Evolutionary conservation across 1,284 basidiomycete species (phyloP), one percentile per base, ranked within the genome.

Genomic region (Earliella scabrosa): DNA sequence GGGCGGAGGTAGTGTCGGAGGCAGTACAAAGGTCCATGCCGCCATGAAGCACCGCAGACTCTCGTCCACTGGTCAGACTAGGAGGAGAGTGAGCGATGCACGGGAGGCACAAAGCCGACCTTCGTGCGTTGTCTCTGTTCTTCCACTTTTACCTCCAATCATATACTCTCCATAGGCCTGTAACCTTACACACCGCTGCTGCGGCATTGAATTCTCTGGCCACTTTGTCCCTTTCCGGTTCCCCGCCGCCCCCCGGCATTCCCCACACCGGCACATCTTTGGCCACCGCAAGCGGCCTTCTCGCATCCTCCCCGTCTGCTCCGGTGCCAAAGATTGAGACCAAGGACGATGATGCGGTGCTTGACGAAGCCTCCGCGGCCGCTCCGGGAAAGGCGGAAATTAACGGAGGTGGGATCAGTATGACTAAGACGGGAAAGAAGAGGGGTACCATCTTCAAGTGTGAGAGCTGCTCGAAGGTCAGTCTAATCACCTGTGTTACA

Each of bases 401-500:
- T 40, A 78, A 76, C 50, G 70, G 67, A 36, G 73, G 71, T 56
- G 66, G 71, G 8, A 68, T 71, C 34, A 69, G 63, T 50, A 64
- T 69, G 18, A 63, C 66, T n/a, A 71, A 68, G 64, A 54, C 52
- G 18, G 68, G 63, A 65, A 89, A 85, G 77, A 92, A 90, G 75
- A 85, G 89, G 64, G 90, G 92, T 6, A 84, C 88, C 60, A 88
- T 92, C 59, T 95, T 95, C 78, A 90, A 88, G 66, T 98, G 95
- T 74, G 95, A 97, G 77, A 93, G 86, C 68, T 96, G 93, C 70
- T 87, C 88, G 34, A 96, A 96, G 87, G 92, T 89, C 59, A 56
- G 73, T 68, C 9, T 24, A 18, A 38, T 45, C 39, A 40, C 27
- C 39, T 20, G 43, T 41, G 10, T 14, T 23, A 9, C 21, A 26